Conservation (phyloP, 225 moss, liverwort and hornwort genomes). For the Physcomitrium patens region DNA sequence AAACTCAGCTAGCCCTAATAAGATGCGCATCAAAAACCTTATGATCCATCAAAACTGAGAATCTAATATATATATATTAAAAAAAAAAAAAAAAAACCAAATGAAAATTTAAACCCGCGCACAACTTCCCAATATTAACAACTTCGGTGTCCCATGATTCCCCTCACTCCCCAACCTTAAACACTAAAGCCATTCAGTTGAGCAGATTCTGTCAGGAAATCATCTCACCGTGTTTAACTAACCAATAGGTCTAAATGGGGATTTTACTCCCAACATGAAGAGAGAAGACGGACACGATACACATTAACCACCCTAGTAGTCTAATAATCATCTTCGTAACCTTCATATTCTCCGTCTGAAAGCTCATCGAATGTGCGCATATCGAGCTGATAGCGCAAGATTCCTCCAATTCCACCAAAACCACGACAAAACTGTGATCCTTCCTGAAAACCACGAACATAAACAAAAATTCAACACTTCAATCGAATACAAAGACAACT, state of each 20-base stretch:
- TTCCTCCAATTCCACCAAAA: conserved; percentile 81
- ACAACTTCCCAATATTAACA: conserved; percentile 38
- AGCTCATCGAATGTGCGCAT: conserved; percentile 74
- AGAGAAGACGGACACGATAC: conserved; percentile 14
- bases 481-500: not conserved
- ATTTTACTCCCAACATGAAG: conserved; percentile 14
- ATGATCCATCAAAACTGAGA: conserved; percentile 23
- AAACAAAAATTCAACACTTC: not conserved
- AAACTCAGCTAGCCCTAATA: conserved; percentile 27
- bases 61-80: conserved; percentile 2
- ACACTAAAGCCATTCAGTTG: conserved; percentile 23
- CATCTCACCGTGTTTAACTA: conserved; percentile 30
- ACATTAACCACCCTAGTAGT: conserved; percentile 17
- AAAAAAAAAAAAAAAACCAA: too few relatives aligned
- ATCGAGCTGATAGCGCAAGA: conserved; percentile 72
- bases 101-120: not conserved
- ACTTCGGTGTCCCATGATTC: conserved; percentile 22
- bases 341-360: conserved; percentile 59
- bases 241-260: conserved; percentile 17
- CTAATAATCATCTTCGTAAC: conserved; percentile 55
- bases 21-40: conserved; percentile 6
- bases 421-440: conserved; percentile 82
- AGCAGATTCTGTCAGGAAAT: conserved; percentile 3
- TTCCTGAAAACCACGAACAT: conserved; percentile 44
- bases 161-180: conserved; percentile 20